Percentiles rank a stretch among this genome's conserved stretches.
Evolutionary conservation across 495 filamentous ascomycete genomes (phyloP).

Genomic region (Aspergillus conjunctus): DNA sequence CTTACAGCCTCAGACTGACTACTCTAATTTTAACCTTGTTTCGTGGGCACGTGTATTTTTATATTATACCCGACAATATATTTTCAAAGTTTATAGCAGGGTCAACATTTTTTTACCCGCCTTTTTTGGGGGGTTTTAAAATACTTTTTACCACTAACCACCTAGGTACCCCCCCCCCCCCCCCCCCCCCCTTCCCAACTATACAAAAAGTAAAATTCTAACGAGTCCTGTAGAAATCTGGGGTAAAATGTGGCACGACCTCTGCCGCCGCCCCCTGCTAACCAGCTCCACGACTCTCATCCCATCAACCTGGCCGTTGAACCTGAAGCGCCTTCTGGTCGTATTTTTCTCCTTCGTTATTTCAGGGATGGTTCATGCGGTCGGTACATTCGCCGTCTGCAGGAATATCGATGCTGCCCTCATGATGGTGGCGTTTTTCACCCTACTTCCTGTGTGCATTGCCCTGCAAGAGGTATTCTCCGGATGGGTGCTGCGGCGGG

Average conservation of each 20-base stretch:
- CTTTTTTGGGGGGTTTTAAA: too few species aligned
- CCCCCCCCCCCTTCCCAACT: neutral
- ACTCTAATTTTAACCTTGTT: too few species aligned
- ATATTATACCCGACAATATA: too few species aligned
- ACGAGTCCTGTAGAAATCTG: slow-evolving; percentile 20
- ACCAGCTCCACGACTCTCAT: slow-evolving; percentile 13
- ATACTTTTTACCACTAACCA: too few species aligned
- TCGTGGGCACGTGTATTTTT: too few species aligned
- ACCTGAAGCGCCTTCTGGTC: slow-evolving; percentile 12
- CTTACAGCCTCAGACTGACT: too few species aligned
- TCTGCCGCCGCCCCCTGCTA: slow-evolving; percentile 23
- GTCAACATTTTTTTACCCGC: too few species aligned
- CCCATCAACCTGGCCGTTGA: neutral
- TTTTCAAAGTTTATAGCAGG: too few species aligned
- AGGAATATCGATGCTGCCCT: slow-evolving; percentile 6
- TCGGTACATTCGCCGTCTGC: slow-evolving; percentile 22
- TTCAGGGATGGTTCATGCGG: slow-evolving; percentile 20
- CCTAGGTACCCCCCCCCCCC: too few species aligned
- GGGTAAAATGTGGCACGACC: slow-evolving; percentile 29
- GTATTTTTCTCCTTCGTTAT: slow-evolving; percentile 19
- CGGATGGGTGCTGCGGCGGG: neutral
- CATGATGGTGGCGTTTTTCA: slow-evolving; percentile 29
- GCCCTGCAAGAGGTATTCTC: slow-evolving; percentile 17
- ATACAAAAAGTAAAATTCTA: neutral
- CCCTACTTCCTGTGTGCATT: slow-evolving; percentile 22